Percentiles rank a stretch among this genome's conserved stretches.
Evolutionary conservation across 495 filamentous ascomycete species (phyloP).

Genomic region (Poronia punctata): DNA sequence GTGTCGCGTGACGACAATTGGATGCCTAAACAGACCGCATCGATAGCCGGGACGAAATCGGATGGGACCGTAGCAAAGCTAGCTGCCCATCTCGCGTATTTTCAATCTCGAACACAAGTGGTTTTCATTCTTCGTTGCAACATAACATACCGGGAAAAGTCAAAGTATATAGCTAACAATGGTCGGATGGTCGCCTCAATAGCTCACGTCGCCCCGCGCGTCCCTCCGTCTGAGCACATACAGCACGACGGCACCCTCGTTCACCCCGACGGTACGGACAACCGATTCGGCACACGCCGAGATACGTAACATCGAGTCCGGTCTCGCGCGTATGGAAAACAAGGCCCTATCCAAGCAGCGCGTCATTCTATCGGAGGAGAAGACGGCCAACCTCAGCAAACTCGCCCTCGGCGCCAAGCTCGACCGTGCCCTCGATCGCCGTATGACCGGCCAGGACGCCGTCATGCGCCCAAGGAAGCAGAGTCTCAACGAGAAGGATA

Average conservation of each 20-base stretch:
- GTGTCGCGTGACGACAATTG: too few species aligned
- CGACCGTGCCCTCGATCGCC: constrained; percentile 80
- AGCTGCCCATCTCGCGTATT: too few species aligned
- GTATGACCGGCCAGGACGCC: constrained; percentile 90
- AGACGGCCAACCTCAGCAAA: constrained; percentile 80
- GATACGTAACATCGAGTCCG: constrained; percentile 73
- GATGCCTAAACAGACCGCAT: too few species aligned
- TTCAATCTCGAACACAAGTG: too few species aligned
- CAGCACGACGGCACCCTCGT: constrained; percentile 63
- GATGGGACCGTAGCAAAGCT: too few species aligned
- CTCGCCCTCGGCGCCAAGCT: constrained; percentile 89
- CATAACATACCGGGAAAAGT: too few species aligned
- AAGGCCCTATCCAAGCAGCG: constrained; percentile 78
- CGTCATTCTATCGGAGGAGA: constrained; percentile 73
- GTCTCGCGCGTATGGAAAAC: constrained; percentile 86
- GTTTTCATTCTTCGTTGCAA: too few species aligned
- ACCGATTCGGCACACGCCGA: constrained; percentile 59
- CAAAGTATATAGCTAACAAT: too few species aligned
- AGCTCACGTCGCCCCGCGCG: constrained; percentile 44
- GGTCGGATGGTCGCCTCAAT: neutral
- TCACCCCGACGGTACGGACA: constrained; percentile 55
- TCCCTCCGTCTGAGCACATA: constrained; percentile 79
- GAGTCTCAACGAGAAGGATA: constrained; percentile 32
- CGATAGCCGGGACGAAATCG: too few species aligned
- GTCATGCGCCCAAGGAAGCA: constrained; percentile 58